Base-by-base conservation (phyloP, 352 stramenopile genomes). In the Globisporangium nagaii region DNA sequence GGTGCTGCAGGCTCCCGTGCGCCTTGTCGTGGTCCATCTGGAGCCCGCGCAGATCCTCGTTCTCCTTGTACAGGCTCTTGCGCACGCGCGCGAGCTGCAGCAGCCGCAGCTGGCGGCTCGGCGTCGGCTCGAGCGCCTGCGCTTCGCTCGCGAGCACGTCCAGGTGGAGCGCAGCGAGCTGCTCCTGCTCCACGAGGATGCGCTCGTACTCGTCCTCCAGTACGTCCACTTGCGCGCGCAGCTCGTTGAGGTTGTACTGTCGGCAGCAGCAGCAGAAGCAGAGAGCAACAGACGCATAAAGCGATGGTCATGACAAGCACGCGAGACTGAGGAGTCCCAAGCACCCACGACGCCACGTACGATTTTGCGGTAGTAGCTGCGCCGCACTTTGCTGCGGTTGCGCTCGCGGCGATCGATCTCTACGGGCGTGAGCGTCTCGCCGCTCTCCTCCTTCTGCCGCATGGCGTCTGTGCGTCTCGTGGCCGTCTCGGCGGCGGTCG, bases 311-410 rank as follows among this genome's bases (percentile, higher is more conserved):
- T 13, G 11, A 27, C 34, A 47, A 39, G 22, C 32, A 31, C n/a
- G 2, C 8, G 28, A 6, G n/a, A 28, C 2, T 35, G 12, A 51
- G 15, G 42, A 8, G n/a, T 8, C 13, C 6, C 8, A 58, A 20
- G 12, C 2, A 15, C 17, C 13, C 6, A 47, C 24, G 31, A 44
- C 32, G 24, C n/a, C 22, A 65, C 70, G 40, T 63, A 80, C 70
- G 40, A 80, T 77, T 43, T 80, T 80, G n/a, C 71, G 65, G 52
- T 80, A 80, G 56, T 80, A 80, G 48, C 65, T 73, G 41, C 68
- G 68, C 0, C 71, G 71, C 57, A 80, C 71, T 73, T 77, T 77
- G 56, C 63, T 73, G 46, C 71, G 65, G 47, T 80, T 77, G 53
- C 71, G 71, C 50, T 80, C 68, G 37, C 71, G 71, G 13, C 68